A percentile compares a stretch with the other conserved stretches of the same genome.
Evolutionary conservation across 768 basidiomycete genomes (phyloP).

Genomic region (Daedaleopsis nitida): DNA sequence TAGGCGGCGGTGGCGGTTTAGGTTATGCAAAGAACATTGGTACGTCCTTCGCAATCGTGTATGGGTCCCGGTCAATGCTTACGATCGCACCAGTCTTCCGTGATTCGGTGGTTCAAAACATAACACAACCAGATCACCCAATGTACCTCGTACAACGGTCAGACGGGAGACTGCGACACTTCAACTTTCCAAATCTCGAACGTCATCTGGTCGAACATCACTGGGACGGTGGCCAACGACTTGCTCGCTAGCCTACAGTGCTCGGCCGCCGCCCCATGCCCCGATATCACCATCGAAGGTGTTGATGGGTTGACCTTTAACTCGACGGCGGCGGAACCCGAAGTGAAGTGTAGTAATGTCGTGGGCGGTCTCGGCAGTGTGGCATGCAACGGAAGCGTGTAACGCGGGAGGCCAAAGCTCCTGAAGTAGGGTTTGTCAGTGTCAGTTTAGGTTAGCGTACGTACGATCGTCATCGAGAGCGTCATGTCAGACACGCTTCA

Average conservation of each 20-base stretch:
- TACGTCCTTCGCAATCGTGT: not conserved
- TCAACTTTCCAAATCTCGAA: not conserved
- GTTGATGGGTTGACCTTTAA: not conserved
- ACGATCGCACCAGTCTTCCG: not conserved
- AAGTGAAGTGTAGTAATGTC: not conserved
- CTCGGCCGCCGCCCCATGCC: not conserved
- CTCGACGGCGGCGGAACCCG: not conserved
- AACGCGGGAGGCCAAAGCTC: not conserved
- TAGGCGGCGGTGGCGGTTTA: not conserved
- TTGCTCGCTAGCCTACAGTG: not conserved
- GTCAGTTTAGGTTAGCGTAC: not conserved
- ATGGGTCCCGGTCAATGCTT: not conserved
- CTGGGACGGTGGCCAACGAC: not conserved
- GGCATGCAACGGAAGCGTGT: not conserved
- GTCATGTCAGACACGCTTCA: not conserved
- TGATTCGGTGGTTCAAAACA: not conserved
- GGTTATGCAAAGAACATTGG: not conserved
- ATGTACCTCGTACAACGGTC: not conserved
- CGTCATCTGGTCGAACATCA: not conserved
- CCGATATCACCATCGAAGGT: not conserved
- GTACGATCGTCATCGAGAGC: not conserved
- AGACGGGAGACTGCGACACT: not conserved
- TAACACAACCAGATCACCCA: not conserved
- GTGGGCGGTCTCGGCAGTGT: not conserved
- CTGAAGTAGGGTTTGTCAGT: not conserved